Base-by-base conservation (phyloP, 345 rosid species). In the Linum tenue region DNA sequence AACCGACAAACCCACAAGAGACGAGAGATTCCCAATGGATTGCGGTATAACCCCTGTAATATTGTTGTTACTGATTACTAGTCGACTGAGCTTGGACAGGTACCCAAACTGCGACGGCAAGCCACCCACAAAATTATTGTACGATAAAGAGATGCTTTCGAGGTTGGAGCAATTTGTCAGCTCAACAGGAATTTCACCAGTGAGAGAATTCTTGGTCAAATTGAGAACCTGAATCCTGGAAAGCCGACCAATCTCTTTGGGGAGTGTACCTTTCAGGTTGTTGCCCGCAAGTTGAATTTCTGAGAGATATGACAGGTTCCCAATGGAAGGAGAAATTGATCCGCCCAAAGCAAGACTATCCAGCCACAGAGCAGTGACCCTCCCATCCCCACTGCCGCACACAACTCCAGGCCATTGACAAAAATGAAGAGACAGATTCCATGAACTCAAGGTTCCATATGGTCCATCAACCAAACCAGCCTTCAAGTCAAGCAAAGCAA, bases 1-100 rank as follows among this genome's bases (percentile, higher is more conserved):
- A 2, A 66, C 3, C 31, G 39, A 40, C 7, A 72, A n/a, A 7
- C 7, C 42, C 15, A 17, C 41, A 7, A 73, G 64, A 2, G 65
- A 55, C 17, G 65, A 63, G 0, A 68, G 10, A 63, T 71, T 73
- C 12, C 71, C 75, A 1, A 77, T 5, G 9, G 65, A 70, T 31
- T 59, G 35, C 0, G 78, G 69, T 9, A 71, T 60, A 0, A 5
- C 9, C 41, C 74, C 62, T 36, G 69, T 22, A 0, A 71, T 55
- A 7, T 55, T 36, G 51, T 71, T 65, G 11, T 2, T 8, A 0
- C 14, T 7, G 3, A 71, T 8, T 15, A 36, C 36, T 31, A 71
- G 9, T 38, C 9, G 14, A 16, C 35, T 8, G 7, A 71, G 65
- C 53, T 53, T 53, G 22, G 22, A 9, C 60, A 65, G 37, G 1